Base-by-base conservation (phyloP, 2,329 filamentous ascomycete genomes). In the Alternaria consortialis region DNA sequence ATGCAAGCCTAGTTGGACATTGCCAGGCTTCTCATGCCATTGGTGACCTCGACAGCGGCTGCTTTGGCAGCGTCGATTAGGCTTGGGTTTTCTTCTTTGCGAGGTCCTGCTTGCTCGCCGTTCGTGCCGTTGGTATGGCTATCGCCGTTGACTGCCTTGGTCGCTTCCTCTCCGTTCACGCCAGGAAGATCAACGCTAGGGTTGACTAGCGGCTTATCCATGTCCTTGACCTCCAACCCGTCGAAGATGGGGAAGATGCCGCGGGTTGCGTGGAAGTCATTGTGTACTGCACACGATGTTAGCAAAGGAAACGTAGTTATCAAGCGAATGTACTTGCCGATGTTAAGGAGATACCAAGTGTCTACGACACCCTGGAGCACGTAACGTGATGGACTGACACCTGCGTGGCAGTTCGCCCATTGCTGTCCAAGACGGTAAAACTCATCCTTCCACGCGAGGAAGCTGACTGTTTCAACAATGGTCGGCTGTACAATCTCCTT, bases 401-500 rank as follows among this genome's bases (percentile, higher is more conserved):
- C 84, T 37, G 93, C 88, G 75, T 97, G 93, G 77, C 95, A 99
- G 73, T 92, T 92, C 23, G 92, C 92, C 95, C 95, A 99, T 75
- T 99, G 94, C 59, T 91, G 86, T 56, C 95, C 95, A 9, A 99
- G 86, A 63, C 92, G 88, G 84, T 93, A 99, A 15, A 97, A 96
- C 80, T 99, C 95, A 70, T 99, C 95, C 81, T 97, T 97, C 95
- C 95, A 99, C 2, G 95, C 95, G 55, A 99, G 84, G 86, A 99
- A 99, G 78, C 92, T 97, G 77, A 99, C 90, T 17, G 92, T 96
- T 82, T 99, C 95, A 53, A 99, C 95, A 72, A 99, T 97, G n/a
- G 95, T 99, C 13, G 95, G 95, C 80, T 99, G 95, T n/a, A 99
- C 94, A 75, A 99, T 97, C 80, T 99, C 95, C 79, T 98, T 97